phyloP scores from a whole-genome alignment of 2,329 filamentous ascomycete species.

The Thielaviopsis euricoi region DNA sequence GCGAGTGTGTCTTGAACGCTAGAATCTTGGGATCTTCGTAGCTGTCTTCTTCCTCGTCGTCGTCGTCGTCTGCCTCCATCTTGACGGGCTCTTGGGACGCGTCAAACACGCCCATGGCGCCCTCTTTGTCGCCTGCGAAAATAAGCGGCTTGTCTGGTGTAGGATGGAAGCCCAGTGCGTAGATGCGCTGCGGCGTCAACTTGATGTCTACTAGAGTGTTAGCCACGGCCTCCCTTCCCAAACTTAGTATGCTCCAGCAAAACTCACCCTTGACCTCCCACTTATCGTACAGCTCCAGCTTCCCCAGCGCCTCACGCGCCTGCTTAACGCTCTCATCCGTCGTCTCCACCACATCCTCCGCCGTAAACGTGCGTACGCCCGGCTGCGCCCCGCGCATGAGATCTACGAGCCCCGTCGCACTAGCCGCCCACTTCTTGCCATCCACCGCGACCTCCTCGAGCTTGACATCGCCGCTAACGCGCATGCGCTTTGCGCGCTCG shows the following conservation, averaged over 20 bases:
- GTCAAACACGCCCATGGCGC: conserved; percentile 80
- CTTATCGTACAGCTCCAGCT: conserved; percentile 62
- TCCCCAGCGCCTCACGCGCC: conserved; percentile 60
- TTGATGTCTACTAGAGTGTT: conserved; percentile 52
- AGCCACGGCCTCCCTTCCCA: no score
- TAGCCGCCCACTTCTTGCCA: conserved; percentile 58
- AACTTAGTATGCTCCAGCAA: no score
- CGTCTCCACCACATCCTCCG: conserved; percentile 68
- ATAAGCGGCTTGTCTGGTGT: conserved; percentile 71
- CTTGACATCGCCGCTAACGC: conserved; percentile 42
- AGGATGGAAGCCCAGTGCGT: conserved; percentile 78
- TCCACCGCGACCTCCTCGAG: conserved; percentile 66
- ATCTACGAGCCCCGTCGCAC: conserved; percentile 44
- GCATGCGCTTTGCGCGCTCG: conserved; percentile 39
- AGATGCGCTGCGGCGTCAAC: conserved; percentile 74
- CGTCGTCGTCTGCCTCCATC: conserved; percentile 33
- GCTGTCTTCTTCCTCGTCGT: conserved; percentile 50
- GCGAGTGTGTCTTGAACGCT: conserved; percentile 75
- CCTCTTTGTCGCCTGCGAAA: conserved; percentile 88
- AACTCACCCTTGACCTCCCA: conserved; percentile 61
- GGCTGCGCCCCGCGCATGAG: conserved; percentile 55
- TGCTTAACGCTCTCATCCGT: conserved; percentile 59
- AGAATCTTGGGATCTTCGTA: conserved; percentile 62
- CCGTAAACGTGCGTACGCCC: conserved; percentile 68
- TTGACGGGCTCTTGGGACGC: conserved; percentile 47